Conservation (phyloP, 805 yeast genomes). For the Wickerhamomyces alni region DNA sequence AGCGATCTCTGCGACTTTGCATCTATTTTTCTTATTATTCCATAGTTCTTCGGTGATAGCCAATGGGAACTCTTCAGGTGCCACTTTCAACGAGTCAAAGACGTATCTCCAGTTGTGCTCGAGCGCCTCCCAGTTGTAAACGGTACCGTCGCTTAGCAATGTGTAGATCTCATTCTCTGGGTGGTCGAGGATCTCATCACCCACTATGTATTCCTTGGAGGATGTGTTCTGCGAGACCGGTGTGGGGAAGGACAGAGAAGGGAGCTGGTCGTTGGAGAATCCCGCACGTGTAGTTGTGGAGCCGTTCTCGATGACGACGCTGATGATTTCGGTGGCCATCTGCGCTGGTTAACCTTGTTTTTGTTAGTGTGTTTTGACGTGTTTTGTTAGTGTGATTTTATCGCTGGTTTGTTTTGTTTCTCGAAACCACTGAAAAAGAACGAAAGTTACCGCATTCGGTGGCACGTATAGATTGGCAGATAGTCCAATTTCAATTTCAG, state of each 20-base stretch:
- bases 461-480: too few species aligned
- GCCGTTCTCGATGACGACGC: conserved; percentile 68
- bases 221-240: conserved; percentile 36
- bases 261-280: conserved; percentile 57
- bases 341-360: too few species aligned
- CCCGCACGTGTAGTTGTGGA: conserved; percentile 64
- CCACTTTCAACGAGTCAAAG: conserved; percentile 45
- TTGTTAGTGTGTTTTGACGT: too few species aligned
- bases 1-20: conserved; percentile 60
- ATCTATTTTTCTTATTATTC: conserved; percentile 55
- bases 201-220: conserved; percentile 26
- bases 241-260: conserved; percentile 52
- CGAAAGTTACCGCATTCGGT: too few species aligned
- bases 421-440: too few species aligned
- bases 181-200: conserved; percentile 38
- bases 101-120: conserved; percentile 64
- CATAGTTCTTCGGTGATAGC: conserved; percentile 60
- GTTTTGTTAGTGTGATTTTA: too few species aligned
- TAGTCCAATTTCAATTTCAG: too few species aligned
- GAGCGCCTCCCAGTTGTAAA: conserved; percentile 70
- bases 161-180: conserved; percentile 38
- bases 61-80: conserved; percentile 60
- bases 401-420: too few species aligned
- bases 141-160: conserved; percentile 53
- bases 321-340: conserved; percentile 31